phyloP scores from a whole-genome alignment of 768 basidiomycete species.

The Lactifluus echinatus region DNA sequence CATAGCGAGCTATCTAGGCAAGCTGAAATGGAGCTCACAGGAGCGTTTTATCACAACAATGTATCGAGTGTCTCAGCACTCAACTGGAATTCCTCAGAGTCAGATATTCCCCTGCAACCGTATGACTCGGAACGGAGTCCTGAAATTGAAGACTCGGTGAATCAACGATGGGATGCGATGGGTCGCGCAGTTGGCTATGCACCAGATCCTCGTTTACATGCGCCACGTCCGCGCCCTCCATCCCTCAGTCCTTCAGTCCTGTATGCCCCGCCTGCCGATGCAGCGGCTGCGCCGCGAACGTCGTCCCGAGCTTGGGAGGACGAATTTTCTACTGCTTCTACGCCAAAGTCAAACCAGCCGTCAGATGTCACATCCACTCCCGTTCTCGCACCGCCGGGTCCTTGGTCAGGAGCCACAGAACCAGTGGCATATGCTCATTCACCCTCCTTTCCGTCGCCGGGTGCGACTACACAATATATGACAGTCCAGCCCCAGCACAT shows the following conservation, averaged over 20 bases:
- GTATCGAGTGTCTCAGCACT: constrained; percentile 17
- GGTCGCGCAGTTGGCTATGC: constrained; percentile 44
- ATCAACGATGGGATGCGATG: constrained; percentile 45
- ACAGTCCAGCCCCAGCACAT: not conserved
- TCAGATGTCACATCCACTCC: not conserved
- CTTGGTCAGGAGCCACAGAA: not conserved
- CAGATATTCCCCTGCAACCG: constrained; percentile 36
- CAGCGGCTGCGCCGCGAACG: not conserved
- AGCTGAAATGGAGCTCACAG: constrained; percentile 34
- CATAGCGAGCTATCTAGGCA: constrained; percentile 33
- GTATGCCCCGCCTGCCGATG: not conserved
- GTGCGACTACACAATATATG: not conserved
- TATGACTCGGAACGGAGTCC: constrained; percentile 22
- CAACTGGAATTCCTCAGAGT: constrained; percentile 30
- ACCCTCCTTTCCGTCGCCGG: not conserved
- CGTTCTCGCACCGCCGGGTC: not conserved
- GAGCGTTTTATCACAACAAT: constrained; percentile 20
- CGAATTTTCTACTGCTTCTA: constrained; percentile 6
- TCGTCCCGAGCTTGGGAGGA: not conserved
- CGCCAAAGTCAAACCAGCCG: not conserved
- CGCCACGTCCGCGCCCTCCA: constrained; percentile 38
- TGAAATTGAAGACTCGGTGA: constrained; percentile 18
- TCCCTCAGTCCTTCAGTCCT: constrained; percentile 1
- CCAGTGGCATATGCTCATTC: not conserved
- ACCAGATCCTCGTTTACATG: constrained; percentile 37